Base-by-base conservation (phyloP, 768 basidiomycete genomes). In the Lyophyllum decastes region DNA sequence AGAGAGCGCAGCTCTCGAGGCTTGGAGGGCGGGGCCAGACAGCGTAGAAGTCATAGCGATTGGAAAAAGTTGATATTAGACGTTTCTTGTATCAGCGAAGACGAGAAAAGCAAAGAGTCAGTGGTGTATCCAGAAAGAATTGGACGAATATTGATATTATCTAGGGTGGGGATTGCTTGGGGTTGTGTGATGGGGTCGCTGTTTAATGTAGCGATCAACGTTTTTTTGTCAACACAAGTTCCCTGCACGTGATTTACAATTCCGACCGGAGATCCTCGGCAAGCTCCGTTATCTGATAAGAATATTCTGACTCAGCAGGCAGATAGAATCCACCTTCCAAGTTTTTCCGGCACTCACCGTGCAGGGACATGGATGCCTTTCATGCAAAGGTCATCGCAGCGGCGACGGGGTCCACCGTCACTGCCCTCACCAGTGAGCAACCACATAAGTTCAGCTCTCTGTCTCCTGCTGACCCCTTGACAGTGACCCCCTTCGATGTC, bases 401-500 rank as follows among this genome's bases (percentile, higher is more conserved):
- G 1, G 85, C 89, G 34, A 82, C 85, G 44, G 92, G 92, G 50
- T 88, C 92, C 14, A 86, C 87, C 27, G 67, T 94, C 73, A 94
- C 92, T 12, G 90, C 90, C 4, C 73, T 94, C 35, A 92, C 92
- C 7, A 94, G 92, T 91, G 68, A 12, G 30, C 27, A 19, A 5
- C n/a, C 17, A 41, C 40, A 41, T n/a, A 41, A n/a, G 30, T 21
- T 46, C 25, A 17, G 26, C 51, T 19, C 25, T 17, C 50, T 33
- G 21, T 5, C 5, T 14, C 11, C 10, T 11, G 24, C 19, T 47
- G 16, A n/a, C 25, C 52, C 26, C 54, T 33, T 58, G 8, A 63
- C 69, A 98, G 96, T 99, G 97, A 98, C 96, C 2, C 97, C 97
- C 2, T 99, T 99, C 71, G 97, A 99, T 73, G 94, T 99, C 54